These are phyloP conservation scores for Bathelium albidoporum DNA, from an alignment of 495 filamentous ascomycete genomes.

Conservation along the genomic window DNA sequence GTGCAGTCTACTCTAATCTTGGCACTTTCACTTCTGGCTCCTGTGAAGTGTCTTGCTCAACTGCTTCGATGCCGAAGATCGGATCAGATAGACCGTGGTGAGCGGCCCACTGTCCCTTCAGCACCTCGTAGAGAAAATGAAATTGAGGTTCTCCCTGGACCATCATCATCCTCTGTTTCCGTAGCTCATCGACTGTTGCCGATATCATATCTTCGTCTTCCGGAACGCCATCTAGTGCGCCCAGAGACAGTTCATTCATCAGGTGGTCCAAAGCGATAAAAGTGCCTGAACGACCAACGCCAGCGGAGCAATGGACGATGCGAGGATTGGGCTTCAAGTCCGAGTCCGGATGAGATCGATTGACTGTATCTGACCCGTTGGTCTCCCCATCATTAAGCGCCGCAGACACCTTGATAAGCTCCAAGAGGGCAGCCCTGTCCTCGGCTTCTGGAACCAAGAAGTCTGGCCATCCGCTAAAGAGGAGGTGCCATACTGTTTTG, in stretches of 20 bases:
- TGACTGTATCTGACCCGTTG: background rate
- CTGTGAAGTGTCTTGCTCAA: background rate
- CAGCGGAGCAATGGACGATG: slow-evolving; percentile 87
- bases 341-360: background rate
- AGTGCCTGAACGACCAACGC: slow-evolving; percentile 86
- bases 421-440: slow-evolving; percentile 67
- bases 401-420: slow-evolving; percentile 64
- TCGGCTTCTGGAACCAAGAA: slow-evolving; percentile 75
- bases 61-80: background rate
- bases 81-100: background rate
- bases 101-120: slow-evolving; percentile 50
- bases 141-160: slow-evolving; percentile 86
- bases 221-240: slow-evolving; percentile 45
- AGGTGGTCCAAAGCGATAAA: slow-evolving; percentile 93
- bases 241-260: slow-evolving; percentile 67
- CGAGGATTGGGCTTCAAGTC: slow-evolving; percentile 52
- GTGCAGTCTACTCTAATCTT: background rate
- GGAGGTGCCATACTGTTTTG: slow-evolving; percentile 75
- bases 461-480: slow-evolving; percentile 92
- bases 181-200: slow-evolving; percentile 66
- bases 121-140: slow-evolving; percentile 78
- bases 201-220: slow-evolving; percentile 43
- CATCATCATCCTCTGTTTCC: slow-evolving; percentile 91
- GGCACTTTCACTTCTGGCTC: background rate
- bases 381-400: slow-evolving; percentile 44